Base-by-base conservation (phyloP, 352 stramenopile species). In the Phytopythium delawarense region DNA sequence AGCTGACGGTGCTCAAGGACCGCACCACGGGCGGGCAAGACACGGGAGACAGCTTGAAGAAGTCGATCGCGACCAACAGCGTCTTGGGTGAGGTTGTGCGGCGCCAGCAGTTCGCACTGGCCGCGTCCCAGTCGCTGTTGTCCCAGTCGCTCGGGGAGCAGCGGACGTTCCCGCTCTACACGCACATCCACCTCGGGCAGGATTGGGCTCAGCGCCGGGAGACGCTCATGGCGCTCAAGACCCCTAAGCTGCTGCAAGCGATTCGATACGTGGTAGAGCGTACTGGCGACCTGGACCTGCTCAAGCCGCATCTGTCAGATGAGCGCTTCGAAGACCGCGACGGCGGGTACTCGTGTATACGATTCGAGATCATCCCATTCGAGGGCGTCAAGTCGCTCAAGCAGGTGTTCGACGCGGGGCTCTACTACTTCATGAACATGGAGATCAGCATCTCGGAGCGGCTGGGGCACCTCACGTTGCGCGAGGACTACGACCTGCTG, bases 401-500 rank as follows among this genome's bases (percentile, higher is more conserved):
- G 45, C 62, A 74, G 53, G 71, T 75, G 59, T 79, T 63, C 37
- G 71, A 82, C 20, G 74, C 72, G 11, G 30, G 71, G 7, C 58
- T 62, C 37, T 83, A 74, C 52, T 77, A 67, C 52, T 62, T 77
- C 13, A 66, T 58, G 34, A 83, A 80, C 46, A 72, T 83, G 59
- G 72, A 83, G 62, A 80, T 80, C 59, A 72, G 63, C 8, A 70
- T 83, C 13, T 71, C 71, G 0, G 75, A 83, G 49, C 39, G 63
- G 32, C 59, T 75, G 18, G 71, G 72, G 4, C 62, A 76, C 28
- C 37, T 79, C 59, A 67, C 70, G 5, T 39, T 73, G 35, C 67
- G 72, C 8, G 66, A 79, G 39, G 70, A 70, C 60, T 67, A 75
- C 21, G 59, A 71, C 46, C 51, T 69, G 18, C 30, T 69, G 18